Evolutionary conservation across 1,139 yeast species (phyloP).

Genomic region (Debaryomycetaceae sp.): DNA sequence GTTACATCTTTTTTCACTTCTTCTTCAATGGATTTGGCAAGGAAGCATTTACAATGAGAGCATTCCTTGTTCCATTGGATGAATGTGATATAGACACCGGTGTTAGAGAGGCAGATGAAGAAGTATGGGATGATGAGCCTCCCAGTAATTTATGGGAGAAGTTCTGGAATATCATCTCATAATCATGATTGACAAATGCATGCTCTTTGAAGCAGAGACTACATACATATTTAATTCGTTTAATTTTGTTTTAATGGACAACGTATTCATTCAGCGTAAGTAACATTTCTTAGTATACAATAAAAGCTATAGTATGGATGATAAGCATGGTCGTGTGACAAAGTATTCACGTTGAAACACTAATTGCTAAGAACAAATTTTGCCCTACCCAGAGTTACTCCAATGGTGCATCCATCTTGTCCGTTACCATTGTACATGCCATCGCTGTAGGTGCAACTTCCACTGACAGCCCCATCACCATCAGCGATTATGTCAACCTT

Average conservation of each 20-base stretch:
- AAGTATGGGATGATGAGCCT: slow-evolving; percentile 40
- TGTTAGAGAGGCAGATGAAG: slow-evolving; percentile 54
- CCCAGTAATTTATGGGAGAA: slow-evolving; percentile 54
- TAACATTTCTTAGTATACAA: neutral
- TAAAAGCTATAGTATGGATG: neutral
- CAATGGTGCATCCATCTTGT: slow-evolving; percentile 74
- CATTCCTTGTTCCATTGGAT: slow-evolving; percentile 41
- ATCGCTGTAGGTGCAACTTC: slow-evolving; percentile 61
- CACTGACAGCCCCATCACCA: slow-evolving; percentile 45
- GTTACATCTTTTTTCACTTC: slow-evolving; percentile 53
- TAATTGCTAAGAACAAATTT: slow-evolving; percentile 55
- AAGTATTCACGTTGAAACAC: neutral
- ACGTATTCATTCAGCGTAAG: neutral
- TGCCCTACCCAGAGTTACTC: slow-evolving; percentile 65
- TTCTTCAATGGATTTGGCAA: slow-evolving; percentile 39
- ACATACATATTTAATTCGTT: neutral
- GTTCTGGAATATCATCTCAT: slow-evolving; percentile 39
- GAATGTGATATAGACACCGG: slow-evolving; percentile 63
- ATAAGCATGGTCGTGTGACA: too few species aligned
- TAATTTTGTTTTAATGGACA: neutral
- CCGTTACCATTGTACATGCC: slow-evolving; percentile 64
- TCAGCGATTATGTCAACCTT: slow-evolving; percentile 67
- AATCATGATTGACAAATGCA: slow-evolving; percentile 5
- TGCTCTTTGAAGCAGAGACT: neutral
- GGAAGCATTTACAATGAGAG: slow-evolving; percentile 26